Evolutionary conservation across 176 grass and related monocot species (phyloP), one percentile per base, ranked within the genome.

Genomic region (Musa itinerans): DNA sequence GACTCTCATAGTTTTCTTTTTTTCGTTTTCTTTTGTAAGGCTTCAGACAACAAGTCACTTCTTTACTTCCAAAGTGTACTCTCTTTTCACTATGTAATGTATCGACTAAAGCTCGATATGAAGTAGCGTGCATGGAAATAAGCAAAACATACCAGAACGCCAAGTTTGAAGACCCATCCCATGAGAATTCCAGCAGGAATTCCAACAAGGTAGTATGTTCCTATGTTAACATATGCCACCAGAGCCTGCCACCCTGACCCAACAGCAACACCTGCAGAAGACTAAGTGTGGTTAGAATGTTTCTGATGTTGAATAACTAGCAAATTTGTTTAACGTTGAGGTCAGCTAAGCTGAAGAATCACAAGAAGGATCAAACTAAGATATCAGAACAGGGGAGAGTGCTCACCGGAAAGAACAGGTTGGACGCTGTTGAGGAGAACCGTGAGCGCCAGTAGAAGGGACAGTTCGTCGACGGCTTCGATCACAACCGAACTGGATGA

Each of bases 201-300:
- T 58, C 90, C 84, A 23, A 92, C 57, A 1, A 86, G 3, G 81
- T 89, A 92, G 86, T 92, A 92, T 10, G 29, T 72, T 11, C 84
- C 90, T 17, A 89, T 19, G 79, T 89, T 92, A 9, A 92, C 86
- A 23, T 92, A 92, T 19, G 90, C 86, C 10, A 92, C 86, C 7
- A 86, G 2, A 1, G 80, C 66, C 64, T 92, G 90, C 81, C 86
- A 86, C 48, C 90, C 90, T 22, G 90, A 84, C 6, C 86, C 90
- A 14, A 92, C 1, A 6, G 90, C 90, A 9, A 92, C 90, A 4
- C 90, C 89, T 89, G 79, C 34, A 90, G 21, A 57, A 22, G 3
- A 20, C 10, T 2, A 50, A 20, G 34, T 43, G 34, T 43, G 4
- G 34, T 43, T 43, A 43, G 34, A 43, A 43, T 43, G 34, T 43